Evolutionary conservation across 345 rosid genomes (phyloP).

Genomic region (Eutrema heterophyllum): DNA sequence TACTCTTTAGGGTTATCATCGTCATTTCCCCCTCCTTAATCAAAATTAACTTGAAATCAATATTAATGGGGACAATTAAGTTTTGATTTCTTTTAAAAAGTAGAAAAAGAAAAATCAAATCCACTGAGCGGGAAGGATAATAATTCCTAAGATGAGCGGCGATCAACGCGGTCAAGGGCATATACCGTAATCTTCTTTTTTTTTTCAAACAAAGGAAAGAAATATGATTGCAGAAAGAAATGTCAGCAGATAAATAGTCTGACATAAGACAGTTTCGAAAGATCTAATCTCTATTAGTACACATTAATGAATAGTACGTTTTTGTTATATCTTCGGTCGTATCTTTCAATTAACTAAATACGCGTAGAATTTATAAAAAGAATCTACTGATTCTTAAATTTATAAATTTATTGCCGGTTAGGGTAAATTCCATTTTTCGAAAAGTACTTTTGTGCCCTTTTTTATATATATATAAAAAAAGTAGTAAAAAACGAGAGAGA

Average conservation of each 20-base stretch:
- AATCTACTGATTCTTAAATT: background rate
- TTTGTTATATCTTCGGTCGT: background rate
- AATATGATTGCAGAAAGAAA: background rate
- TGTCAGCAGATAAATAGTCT: background rate
- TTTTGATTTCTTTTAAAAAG: background rate
- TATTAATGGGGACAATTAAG: background rate
- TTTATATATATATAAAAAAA: too few species aligned
- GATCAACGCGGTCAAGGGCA: slow-evolving; percentile 21
- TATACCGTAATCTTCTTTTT: background rate
- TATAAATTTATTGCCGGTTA: slow-evolving; percentile 11
- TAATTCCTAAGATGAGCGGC: slow-evolving; percentile 26
- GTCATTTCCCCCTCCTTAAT: background rate
- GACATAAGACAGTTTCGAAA: background rate
- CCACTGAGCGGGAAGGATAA: slow-evolving; percentile 32
- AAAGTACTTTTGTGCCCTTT: background rate
- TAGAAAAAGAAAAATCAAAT: background rate
- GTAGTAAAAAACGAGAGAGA: background rate
- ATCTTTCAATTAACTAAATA: background rate
- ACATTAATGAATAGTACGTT: background rate
- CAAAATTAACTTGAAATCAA: background rate
- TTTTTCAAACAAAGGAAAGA: background rate
- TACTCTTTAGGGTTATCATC: background rate
- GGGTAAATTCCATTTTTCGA: background rate
- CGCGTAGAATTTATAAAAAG: background rate
- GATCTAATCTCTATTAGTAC: background rate